phyloP scores from a whole-genome alignment of 2,329 filamentous ascomycete genomes.

The Ceratocystis lukuohia region DNA sequence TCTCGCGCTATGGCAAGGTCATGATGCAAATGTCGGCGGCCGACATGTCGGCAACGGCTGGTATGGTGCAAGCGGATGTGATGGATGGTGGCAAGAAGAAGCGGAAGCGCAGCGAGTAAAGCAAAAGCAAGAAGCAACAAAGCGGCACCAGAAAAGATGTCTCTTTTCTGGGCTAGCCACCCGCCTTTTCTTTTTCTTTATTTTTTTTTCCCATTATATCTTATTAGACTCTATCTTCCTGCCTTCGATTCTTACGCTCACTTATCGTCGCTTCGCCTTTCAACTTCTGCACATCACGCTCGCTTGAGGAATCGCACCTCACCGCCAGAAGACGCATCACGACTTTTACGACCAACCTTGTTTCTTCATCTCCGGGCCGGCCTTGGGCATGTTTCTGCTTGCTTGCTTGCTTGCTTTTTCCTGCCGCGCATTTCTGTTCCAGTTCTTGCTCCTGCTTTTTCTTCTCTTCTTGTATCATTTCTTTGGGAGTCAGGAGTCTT shows the following conservation, averaged over 20 bases:
- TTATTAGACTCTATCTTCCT: background rate
- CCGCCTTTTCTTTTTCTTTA: background rate
- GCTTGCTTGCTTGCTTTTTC: background rate
- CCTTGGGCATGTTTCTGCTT: background rate
- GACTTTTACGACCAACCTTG: constrained; percentile 18
- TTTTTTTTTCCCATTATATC: background rate
- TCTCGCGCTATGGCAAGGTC: constrained; percentile 56
- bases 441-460: constrained; percentile 22
- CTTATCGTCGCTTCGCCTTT: background rate
- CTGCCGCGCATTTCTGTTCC: constrained; percentile 23
- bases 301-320: background rate
- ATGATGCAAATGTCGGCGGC: constrained; percentile 70
- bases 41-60: constrained; percentile 42
- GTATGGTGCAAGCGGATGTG: constrained; percentile 37
- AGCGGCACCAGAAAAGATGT: background rate
- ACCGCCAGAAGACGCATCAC: constrained; percentile 14
- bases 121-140: background rate
- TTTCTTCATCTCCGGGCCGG: constrained; percentile 22
- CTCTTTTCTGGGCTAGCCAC: background rate
- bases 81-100: constrained; percentile 36
- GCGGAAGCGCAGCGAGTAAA: constrained; percentile 62
- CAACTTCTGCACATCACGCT: background rate
- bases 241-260: constrained; percentile 12
- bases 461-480: constrained; percentile 20
- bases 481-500: constrained; percentile 20